These are phyloP conservation scores for Chenopodium quinoa DNA, from an alignment of 148 eudicot genomes.

Conservation along the genomic window DNA sequence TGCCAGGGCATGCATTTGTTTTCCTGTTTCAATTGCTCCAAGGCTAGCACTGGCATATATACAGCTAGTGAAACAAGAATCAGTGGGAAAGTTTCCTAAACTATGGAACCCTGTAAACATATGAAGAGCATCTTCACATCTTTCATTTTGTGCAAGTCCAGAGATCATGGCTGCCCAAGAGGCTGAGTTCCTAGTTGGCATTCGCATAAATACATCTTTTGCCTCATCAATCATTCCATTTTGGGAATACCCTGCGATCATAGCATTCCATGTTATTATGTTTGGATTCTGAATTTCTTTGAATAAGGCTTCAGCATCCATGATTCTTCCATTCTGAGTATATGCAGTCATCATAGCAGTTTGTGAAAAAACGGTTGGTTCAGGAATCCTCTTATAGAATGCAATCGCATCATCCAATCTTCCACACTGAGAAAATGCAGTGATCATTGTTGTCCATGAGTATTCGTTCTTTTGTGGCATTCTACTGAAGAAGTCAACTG, in stretches of 20 bases:
- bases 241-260: slow-evolving; percentile 42
- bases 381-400: slow-evolving; percentile 26
- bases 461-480: slow-evolving; percentile 44
- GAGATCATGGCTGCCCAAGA: slow-evolving; percentile 52
- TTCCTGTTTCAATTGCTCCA: slow-evolving; percentile 39
- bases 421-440: slow-evolving; percentile 40
- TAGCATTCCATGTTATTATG: slow-evolving; percentile 47
- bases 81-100: slow-evolving; percentile 33
- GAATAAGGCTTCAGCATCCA: slow-evolving; percentile 38
- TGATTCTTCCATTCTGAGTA: slow-evolving; percentile 40
- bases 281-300: slow-evolving; percentile 31
- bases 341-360: slow-evolving; percentile 47
- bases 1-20: slow-evolving; percentile 42
- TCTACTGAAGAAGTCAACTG: slow-evolving; percentile 30
- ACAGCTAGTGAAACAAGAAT: slow-evolving; percentile 43
- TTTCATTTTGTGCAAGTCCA: slow-evolving; percentile 36
- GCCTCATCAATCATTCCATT: slow-evolving; percentile 50
- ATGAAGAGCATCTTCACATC: slow-evolving; percentile 34
- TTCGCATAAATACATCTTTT: slow-evolving; percentile 26
- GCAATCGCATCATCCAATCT: slow-evolving; percentile 41
- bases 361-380: slow-evolving; percentile 30
- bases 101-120: slow-evolving; percentile 32
- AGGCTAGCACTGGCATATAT: slow-evolving; percentile 39
- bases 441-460: slow-evolving; percentile 46
- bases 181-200: slow-evolving; percentile 35